Evolutionary conservation across 2,329 filamentous ascomycete species (phyloP), one percentile per base, ranked within the genome.

Genomic region (Claviceps arundinis): DNA sequence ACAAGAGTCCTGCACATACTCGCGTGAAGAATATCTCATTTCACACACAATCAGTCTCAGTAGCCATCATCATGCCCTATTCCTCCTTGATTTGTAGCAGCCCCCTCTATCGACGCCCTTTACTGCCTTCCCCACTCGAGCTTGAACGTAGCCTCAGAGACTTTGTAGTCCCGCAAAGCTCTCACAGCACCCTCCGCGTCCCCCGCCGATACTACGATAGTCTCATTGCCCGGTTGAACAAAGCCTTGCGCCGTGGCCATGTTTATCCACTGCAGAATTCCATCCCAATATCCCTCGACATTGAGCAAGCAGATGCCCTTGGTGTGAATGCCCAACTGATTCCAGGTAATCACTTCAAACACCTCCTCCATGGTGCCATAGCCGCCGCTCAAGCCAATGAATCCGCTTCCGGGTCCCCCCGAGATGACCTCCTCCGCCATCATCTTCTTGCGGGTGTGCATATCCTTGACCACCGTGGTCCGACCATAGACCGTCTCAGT

Each of bases 301-400:
- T 97, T 97, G 59, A 87, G 80, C 48, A 96, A 72, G 51, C 91
- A 82, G 46, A 97, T 82, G 3, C 85, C 87, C 48, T 78, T 75
- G 60, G 76, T 76, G 69, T 97, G 93, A 58, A 98, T 97, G 1
- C 93, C 91, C 48, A 98, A 71, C 72, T 97, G 93, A 68, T 96
- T 97, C 90, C 93, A 98, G 11, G 88, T 94, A 26, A 82, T 83
- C 2, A 88, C 81, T 72, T 94, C 88, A 68, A 95, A 89, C 64
- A 98, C 77, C 75, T 98, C 93, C 72, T 98, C 93, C 65, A 97
- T 78, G 2, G 93, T 98, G 19, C 93, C 93, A 68, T 91, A 98
- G 0, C 93, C 93, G 44, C 91, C 91, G 52, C 80, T 81, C 54
- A 98, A 72, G 30, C 89, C 89, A 42, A 98, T 81, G 70, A 98